Conservation (phyloP, 75 land plant genomes). For the Cryptomeria japonica region DNA sequence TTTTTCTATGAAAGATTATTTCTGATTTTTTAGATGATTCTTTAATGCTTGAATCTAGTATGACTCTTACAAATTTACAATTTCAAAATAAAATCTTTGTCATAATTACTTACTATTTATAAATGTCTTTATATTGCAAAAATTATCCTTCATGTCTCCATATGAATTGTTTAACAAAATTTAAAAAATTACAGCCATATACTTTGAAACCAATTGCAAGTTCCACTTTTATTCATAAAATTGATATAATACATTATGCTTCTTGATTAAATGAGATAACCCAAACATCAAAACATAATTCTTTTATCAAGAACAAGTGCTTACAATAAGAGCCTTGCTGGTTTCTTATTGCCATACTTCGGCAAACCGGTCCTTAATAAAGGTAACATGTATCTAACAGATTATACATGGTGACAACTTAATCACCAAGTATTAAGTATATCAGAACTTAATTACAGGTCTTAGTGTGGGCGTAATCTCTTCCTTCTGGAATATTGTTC, state of each 20-base stretch:
- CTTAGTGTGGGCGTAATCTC: slow-evolving; percentile 33
- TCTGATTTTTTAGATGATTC: no score
- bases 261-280: no score
- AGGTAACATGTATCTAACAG: background rate
- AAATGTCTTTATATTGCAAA: no score
- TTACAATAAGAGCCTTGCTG: background rate
- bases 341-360: background rate
- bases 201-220: background rate
- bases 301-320: background rate
- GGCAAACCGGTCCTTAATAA: background rate
- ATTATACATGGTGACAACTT: background rate
- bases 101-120: no score
- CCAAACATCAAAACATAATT: background rate
- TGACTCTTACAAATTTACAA: no score
- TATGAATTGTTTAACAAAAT: no score
- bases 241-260: no score
- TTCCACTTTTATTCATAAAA: no score
- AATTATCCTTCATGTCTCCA: no score
- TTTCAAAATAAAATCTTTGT: no score
- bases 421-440: background rate
- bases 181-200: background rate
- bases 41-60: no score
- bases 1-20: no score
- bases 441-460: slow-evolving; percentile 5
- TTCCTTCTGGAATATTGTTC: slow-evolving; percentile 22